Evolutionary conservation across 176 grass and related monocot genomes (phyloP).

Genomic region (Zea luxurians): DNA sequence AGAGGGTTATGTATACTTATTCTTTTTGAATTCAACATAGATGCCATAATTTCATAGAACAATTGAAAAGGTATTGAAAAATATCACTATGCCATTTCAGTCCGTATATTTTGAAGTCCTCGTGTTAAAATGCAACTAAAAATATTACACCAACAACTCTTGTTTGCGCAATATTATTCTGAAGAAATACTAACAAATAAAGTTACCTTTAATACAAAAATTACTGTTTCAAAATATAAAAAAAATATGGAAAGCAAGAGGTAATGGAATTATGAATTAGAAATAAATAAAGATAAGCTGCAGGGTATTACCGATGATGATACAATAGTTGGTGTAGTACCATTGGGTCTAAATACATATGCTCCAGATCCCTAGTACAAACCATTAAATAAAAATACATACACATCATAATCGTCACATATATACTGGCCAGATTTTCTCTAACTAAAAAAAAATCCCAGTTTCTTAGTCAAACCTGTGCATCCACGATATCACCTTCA

Average conservation of each 20-base stretch:
- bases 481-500: conserved; percentile 54
- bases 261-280: neutral
- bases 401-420: conserved; percentile 15
- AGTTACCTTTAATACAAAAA: conserved; percentile 21
- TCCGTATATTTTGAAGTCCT: neutral
- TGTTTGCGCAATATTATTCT: conserved; percentile 8
- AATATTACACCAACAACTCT: neutral
- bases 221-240: conserved; percentile 1
- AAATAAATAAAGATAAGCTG: neutral
- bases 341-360: conserved; percentile 88
- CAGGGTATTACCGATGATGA: conserved; percentile 58
- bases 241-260: neutral
- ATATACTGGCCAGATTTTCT: conserved; percentile 2
- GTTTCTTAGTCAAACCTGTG: conserved; percentile 57
- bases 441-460: conserved; percentile 11
- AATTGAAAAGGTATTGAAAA: neutral
- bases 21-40: neutral
- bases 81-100: neutral
- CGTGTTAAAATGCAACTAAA: neutral
- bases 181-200: neutral
- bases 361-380: conserved; percentile 71
- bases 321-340: conserved; percentile 45
- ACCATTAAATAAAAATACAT: conserved; percentile 3
- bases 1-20: no score
- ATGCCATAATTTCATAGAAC: neutral